Evolutionary conservation across 768 basidiomycete species (phyloP), one percentile per base, ranked within the genome.

Genomic region (Boletus reticulatus): DNA sequence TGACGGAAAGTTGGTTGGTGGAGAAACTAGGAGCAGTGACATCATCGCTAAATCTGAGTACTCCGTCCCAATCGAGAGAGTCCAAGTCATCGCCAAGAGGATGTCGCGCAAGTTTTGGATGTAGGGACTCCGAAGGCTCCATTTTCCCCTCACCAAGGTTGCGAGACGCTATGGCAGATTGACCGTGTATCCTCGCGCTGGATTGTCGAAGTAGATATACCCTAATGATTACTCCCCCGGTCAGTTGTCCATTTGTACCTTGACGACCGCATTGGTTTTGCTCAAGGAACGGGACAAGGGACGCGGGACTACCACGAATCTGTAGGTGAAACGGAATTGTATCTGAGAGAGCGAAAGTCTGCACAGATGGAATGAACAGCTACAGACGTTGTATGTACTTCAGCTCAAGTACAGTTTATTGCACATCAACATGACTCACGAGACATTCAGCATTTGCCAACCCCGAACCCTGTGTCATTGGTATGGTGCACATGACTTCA

Each of bases 271-370:
- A 53, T 31, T 37, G 52, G 9, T 57, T 56, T 39, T 69, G 62
- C 32, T 62, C 57, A 56, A 84, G 64, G 60, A 85, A 77, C 17
- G 78, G 75, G 20, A 68, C 71, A 9, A 87, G 73, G 2, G 81
- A 78, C 20, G 72, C 62, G 2, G 75, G 58, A 19, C 73, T 72
- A 11, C 78, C 84, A 29, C 75, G 75, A 36, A 88, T 72, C 59
- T 88, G 87, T 17, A 89, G 63, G 61, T 87, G 84, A 67, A 88
- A 83, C 8, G 85, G 84, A 10, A 88, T 84, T 17, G 72, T 74
- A 57, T 87, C 84, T 11, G 72, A 63, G 31, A 85, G 41, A 9
- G 80, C 78, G 67, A 79, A 88, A 17, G 80, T 76, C 45, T 78
- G 79, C 13, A 76, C 77, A 7, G 76, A 74, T 12, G 87, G 87